A percentile compares a stretch with the other conserved stretches of the same genome.
Evolutionary conservation across 495 filamentous ascomycete species (phyloP).

Genomic region (Barbatosphaeria neglecta): DNA sequence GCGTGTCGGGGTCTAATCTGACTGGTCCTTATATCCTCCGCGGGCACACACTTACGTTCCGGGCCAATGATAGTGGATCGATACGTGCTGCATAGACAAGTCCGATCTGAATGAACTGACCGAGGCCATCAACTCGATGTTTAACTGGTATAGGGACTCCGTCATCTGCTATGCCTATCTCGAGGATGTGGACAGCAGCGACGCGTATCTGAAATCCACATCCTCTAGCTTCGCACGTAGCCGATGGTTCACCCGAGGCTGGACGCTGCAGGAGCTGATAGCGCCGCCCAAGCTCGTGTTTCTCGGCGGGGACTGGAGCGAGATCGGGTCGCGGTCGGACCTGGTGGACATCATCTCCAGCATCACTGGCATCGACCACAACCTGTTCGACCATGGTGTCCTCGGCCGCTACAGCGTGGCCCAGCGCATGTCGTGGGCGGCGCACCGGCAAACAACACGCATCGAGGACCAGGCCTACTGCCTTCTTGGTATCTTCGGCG

Average conservation of each 20-base stretch:
- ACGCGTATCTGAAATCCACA: too few species aligned
- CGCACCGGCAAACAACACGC: not conserved
- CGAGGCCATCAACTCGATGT: conserved; percentile 20
- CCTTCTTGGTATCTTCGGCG: not conserved
- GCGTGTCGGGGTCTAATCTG: too few species aligned
- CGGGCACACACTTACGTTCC: too few species aligned
- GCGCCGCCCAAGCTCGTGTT: conserved; percentile 5
- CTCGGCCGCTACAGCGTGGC: not conserved
- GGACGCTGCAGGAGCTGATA: conserved; percentile 10
- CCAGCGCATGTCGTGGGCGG: conserved; percentile 1
- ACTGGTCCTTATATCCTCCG: too few species aligned
- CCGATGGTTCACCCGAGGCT: conserved; percentile 6
- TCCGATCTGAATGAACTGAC: conserved; percentile 10
- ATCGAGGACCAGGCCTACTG: not conserved
- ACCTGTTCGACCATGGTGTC: not conserved
- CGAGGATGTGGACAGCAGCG: conserved; percentile 5
- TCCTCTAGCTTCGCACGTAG: not conserved
- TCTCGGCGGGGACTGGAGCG: conserved; percentile 2
- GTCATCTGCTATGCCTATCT: conserved; percentile 17
- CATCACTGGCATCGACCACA: not conserved
- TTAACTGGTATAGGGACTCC: conserved; percentile 10
- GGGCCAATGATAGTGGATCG: conserved; percentile 5
- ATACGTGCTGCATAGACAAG: conserved; percentile 18
- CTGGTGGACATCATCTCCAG: not conserved
- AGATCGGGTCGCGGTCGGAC: not conserved